These are phyloP conservation scores for Austroboletus festivus DNA, from an alignment of 768 basidiomycete genomes.

Conservation along the genomic window DNA sequence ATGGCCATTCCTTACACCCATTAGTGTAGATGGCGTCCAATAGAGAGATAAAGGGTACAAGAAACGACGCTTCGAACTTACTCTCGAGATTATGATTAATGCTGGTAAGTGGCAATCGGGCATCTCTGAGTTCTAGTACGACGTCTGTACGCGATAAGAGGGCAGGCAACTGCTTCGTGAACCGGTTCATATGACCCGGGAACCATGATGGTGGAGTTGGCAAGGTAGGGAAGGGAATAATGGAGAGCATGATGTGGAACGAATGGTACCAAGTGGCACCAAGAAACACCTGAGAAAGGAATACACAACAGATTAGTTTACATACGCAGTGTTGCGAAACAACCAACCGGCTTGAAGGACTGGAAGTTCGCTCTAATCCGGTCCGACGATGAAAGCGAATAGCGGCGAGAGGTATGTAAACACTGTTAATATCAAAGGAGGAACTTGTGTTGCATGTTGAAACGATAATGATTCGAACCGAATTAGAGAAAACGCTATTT, in stretches of 20 bases:
- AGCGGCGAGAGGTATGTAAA: not conserved
- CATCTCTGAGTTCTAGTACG: constrained; percentile 92
- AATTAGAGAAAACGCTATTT: constrained; percentile 19
- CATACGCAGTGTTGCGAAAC: no score
- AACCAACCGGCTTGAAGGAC: not conserved
- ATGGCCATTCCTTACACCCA: constrained; percentile 5
- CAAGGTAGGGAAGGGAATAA: constrained; percentile 45
- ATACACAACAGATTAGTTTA: constrained; percentile 6
- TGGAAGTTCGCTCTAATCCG: not conserved
- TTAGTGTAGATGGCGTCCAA: constrained; percentile 2
- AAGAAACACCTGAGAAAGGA: constrained; percentile 11
- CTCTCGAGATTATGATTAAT: constrained; percentile 90
- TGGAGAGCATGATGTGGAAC: constrained; percentile 29
- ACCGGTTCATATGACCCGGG: constrained; percentile 93
- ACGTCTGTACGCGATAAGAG: constrained; percentile 82
- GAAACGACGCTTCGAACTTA: constrained; percentile 30
- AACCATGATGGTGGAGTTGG: constrained; percentile 88
- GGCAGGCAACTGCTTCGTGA: constrained; percentile 70
- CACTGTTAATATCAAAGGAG: not conserved
- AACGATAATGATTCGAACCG: not conserved
- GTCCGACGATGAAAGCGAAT: not conserved
- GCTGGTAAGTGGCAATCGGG: constrained; percentile 88
- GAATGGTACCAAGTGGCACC: constrained; percentile 9
- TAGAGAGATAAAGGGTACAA: not conserved
- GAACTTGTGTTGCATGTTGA: not conserved